Conservation (phyloP, 805 yeast genomes). For the Wickerhamiella parazyma region DNA sequence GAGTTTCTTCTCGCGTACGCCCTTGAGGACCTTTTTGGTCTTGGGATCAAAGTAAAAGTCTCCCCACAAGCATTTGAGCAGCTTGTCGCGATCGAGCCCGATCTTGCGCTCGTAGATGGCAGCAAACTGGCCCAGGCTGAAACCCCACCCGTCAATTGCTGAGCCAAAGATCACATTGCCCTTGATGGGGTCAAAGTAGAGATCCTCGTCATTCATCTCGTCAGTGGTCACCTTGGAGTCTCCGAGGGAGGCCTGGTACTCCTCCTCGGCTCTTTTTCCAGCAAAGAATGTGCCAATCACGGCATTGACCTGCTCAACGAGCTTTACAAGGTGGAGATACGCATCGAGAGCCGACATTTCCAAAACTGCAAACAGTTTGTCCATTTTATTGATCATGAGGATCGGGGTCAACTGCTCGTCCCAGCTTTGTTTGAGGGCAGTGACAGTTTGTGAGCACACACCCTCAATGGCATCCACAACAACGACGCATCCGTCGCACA, state of each 20-base stretch:
- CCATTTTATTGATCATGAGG: slow-evolving; percentile 81
- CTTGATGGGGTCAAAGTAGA: slow-evolving; percentile 75
- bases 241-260: slow-evolving; percentile 39
- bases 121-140: slow-evolving; percentile 77
- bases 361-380: slow-evolving; percentile 69
- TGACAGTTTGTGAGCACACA: slow-evolving; percentile 92
- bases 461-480: slow-evolving; percentile 97
- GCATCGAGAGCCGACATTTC: slow-evolving; percentile 77
- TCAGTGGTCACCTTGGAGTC: slow-evolving; percentile 32
- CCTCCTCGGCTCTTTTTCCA: slow-evolving; percentile 86
- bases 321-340: slow-evolving; percentile 58
- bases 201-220: slow-evolving; percentile 65
- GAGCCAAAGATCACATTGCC: slow-evolving; percentile 83
- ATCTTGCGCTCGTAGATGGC: slow-evolving; percentile 71
- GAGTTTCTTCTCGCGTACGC: slow-evolving; percentile 42
- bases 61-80: slow-evolving; percentile 90
- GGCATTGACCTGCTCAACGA: slow-evolving; percentile 87
- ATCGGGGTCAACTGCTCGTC: slow-evolving; percentile 79
- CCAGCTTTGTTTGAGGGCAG: slow-evolving; percentile 93
- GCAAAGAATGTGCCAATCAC: slow-evolving; percentile 87
- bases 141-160: slow-evolving; percentile 98
- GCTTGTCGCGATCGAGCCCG: slow-evolving; percentile 66
- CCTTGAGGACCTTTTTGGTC: slow-evolving; percentile 62
- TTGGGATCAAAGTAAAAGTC: slow-evolving; percentile 83
- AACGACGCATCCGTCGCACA: slow-evolving; percentile 94